A percentile compares a stretch with the other conserved stretches of the same genome.
Evolutionary conservation across 495 filamentous ascomycete genomes (phyloP).

Genomic region (Annulohypoxylon maeteangense): DNA sequence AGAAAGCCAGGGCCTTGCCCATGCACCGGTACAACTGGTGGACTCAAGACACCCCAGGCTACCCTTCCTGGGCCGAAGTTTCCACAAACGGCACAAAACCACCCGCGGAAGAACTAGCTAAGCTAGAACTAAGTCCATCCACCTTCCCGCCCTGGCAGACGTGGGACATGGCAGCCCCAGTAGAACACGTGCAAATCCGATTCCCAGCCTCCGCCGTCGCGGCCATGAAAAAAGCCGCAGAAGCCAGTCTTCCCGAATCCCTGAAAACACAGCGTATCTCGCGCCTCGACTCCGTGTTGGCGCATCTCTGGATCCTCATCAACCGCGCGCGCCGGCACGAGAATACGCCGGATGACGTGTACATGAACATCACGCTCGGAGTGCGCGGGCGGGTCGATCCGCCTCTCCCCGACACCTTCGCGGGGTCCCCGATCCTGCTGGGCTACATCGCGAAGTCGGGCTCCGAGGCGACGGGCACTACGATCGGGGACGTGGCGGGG

Average conservation of each 20-base stretch:
- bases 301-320: conserved; percentile 54
- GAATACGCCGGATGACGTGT: conserved; percentile 39
- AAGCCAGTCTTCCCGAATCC: conserved; percentile 39
- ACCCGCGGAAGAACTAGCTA: conserved; percentile 29
- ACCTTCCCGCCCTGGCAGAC: conserved; percentile 51
- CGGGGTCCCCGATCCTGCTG: conserved; percentile 51
- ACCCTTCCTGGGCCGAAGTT: conserved; percentile 43
- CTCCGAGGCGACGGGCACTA: conserved; percentile 18
- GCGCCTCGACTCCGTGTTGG: conserved; percentile 52
- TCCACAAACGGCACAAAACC: conserved; percentile 36
- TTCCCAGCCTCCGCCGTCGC: conserved; percentile 40
- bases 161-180: conserved; percentile 46
- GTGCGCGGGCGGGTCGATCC: conserved; percentile 47
- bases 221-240: conserved; percentile 41
- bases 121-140: conserved; percentile 37
- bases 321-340: conserved; percentile 48
- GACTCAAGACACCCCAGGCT: conserved; percentile 36
- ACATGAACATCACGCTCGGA: conserved; percentile 50
- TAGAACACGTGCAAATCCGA: conserved; percentile 49
- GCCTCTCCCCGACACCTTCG: conserved; percentile 50
- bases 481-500: conserved; percentile 43
- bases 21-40: conserved; percentile 55
- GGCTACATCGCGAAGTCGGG: conserved; percentile 33
- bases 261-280: conserved; percentile 40
- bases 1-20: conserved; percentile 44